Evolutionary conservation across 345 rosid genomes (phyloP).

Genomic region (Mallotus nudiflorus): DNA sequence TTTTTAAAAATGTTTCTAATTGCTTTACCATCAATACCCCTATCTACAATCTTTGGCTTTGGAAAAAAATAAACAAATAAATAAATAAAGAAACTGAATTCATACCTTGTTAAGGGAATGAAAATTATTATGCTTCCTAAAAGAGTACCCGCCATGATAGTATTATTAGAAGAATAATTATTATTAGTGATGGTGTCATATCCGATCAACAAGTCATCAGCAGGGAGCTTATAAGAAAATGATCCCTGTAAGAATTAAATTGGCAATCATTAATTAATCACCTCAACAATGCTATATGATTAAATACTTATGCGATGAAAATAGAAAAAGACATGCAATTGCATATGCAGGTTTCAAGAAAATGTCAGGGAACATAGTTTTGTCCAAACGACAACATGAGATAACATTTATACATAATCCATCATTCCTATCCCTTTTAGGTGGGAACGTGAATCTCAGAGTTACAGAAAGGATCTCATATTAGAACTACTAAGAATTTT

Average conservation of each 20-base stretch:
- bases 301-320: no score
- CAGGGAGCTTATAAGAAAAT: constrained; percentile 73
- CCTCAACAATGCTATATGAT: no score
- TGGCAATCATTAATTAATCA: background rate
- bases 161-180: constrained; percentile 53
- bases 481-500: background rate
- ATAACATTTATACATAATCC: background rate
- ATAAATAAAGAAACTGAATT: no score
- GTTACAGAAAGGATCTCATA: background rate
- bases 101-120: constrained; percentile 83
- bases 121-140: constrained; percentile 83
- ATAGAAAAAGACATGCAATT: no score
- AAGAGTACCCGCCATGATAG: constrained; percentile 81
- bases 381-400: background rate
- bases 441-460: background rate
- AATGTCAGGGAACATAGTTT: background rate
- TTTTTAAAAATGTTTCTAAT: no score
- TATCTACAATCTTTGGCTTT: no score
- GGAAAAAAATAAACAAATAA: background rate
- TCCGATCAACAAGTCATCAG: constrained; percentile 58
- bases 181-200: constrained; percentile 47
- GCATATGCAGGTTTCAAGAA: no score
- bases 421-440: background rate
- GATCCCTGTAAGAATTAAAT: constrained; percentile 57
- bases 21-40: no score